Percentiles rank a stretch among this genome's conserved stretches.
These are phyloP conservation scores for Hura crepitans DNA, from an alignment of 441 rosid genomes.

Conservation along the genomic window DNA sequence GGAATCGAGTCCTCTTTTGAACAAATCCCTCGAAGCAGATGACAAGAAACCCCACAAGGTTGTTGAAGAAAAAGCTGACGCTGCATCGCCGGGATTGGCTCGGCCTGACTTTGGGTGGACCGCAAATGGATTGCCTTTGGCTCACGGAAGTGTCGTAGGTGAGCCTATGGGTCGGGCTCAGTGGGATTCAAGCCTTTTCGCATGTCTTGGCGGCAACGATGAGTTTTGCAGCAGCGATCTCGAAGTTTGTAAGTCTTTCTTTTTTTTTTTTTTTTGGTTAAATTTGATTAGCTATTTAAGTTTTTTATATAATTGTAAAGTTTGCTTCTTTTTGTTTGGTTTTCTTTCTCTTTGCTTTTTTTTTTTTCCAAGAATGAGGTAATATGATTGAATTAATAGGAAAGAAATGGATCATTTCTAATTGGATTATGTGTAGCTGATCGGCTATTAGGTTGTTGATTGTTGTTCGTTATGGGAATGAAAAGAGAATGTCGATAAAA, in stretches of 20 bases:
- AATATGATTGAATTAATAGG: neutral
- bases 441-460: neutral
- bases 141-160: constrained; percentile 67
- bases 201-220: constrained; percentile 84
- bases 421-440: neutral
- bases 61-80: constrained; percentile 14
- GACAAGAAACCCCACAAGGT: constrained; percentile 32
- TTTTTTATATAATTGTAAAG: neutral
- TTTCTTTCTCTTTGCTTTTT: neutral
- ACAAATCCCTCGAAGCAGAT: constrained; percentile 32
- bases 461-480: neutral
- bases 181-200: constrained; percentile 69
- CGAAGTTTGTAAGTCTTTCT: constrained; percentile 84
- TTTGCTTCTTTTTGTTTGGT: neutral
- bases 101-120: constrained; percentile 57
- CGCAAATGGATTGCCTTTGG: constrained; percentile 73
- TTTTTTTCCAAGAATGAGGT: neutral
- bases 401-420: neutral
- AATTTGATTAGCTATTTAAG: neutral
- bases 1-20: constrained; percentile 77
- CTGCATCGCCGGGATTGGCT: constrained; percentile 20
- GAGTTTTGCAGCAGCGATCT: constrained; percentile 97
- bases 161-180: constrained; percentile 70
- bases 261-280: neutral
- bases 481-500: neutral